Conservation (phyloP, 169 alveolate genomes). For the Plasmodium cynomolgi region DNA sequence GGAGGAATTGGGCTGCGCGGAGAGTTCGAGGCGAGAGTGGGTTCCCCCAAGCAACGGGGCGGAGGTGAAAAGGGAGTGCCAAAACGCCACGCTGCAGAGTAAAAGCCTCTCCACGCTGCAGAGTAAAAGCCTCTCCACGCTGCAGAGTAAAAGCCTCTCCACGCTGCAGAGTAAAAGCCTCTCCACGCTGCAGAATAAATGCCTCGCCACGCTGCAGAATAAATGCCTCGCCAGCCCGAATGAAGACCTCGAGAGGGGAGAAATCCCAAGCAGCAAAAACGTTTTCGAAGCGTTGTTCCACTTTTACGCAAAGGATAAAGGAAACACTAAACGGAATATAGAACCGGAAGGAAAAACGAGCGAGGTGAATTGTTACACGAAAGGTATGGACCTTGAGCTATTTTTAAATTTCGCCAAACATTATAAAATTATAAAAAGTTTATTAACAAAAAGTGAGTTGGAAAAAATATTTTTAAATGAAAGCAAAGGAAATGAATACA, state of each 20-base stretch:
- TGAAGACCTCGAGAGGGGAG: not conserved
- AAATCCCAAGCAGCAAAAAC: not conserved
- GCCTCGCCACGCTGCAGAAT: not conserved
- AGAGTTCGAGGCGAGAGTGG: not conserved
- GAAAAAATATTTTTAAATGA: slow-evolving; percentile 67
- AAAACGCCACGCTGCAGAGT: not conserved
- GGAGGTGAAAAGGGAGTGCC: not conserved
- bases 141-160: not conserved
- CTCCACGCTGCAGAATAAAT: not conserved
- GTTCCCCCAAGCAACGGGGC: not conserved
- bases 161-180: no score
- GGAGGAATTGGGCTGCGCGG: not conserved
- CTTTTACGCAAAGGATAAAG: slow-evolving; percentile 3
- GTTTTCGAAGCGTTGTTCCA: slow-evolving; percentile 42
- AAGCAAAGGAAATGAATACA: slow-evolving; percentile 54
- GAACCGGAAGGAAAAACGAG: not conserved
- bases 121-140: no score
- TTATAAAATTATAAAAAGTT: slow-evolving; percentile 49
- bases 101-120: not conserved
- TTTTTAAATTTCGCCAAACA: slow-evolving; percentile 44
- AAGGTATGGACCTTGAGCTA: slow-evolving; percentile 53
- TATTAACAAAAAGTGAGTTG: slow-evolving; percentile 50
- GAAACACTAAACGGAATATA: not conserved
- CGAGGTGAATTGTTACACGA: not conserved
- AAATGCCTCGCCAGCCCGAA: not conserved